These are phyloP conservation scores for Penicillium thymicola DNA, from an alignment of 2,329 filamentous ascomycete species.

Conservation along the genomic window DNA sequence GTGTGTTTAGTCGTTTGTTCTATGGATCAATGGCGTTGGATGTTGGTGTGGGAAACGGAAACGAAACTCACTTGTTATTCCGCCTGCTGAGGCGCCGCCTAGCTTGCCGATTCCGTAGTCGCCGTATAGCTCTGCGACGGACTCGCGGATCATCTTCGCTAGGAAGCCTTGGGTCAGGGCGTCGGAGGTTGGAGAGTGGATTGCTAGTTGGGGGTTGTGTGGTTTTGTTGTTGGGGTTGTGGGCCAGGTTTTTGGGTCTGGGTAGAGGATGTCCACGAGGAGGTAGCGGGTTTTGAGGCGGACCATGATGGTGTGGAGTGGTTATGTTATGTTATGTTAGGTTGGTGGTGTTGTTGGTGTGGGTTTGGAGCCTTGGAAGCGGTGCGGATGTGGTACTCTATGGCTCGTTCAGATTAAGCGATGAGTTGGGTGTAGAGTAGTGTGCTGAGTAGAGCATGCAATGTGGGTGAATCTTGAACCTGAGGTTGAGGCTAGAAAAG, in stretches of 20 bases:
- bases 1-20: neutral
- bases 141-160: conserved; percentile 65
- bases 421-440: neutral
- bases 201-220: conserved; percentile 57
- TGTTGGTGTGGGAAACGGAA: neutral
- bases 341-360: neutral
- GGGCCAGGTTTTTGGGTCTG: conserved; percentile 50
- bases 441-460: neutral
- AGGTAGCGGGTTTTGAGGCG: conserved; percentile 95
- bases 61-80: conserved; percentile 59
- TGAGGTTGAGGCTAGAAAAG: conserved; percentile 7
- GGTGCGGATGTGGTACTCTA: neutral
- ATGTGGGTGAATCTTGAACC: neutral
- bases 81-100: conserved; percentile 64
- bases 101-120: conserved; percentile 69
- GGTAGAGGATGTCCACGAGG: conserved; percentile 90
- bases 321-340: neutral
- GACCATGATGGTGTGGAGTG: conserved; percentile 63
- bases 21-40: neutral
- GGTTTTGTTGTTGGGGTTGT: conserved; percentile 20
- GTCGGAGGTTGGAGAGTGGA: conserved; percentile 75
- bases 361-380: neutral
- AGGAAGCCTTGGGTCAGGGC: conserved; percentile 65
- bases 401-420: neutral
- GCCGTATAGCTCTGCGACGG: conserved; percentile 73